Evolutionary conservation across 495 filamentous ascomycete species (phyloP), one percentile per base, ranked within the genome.

Genomic region (Mytilinidion resinicola): DNA sequence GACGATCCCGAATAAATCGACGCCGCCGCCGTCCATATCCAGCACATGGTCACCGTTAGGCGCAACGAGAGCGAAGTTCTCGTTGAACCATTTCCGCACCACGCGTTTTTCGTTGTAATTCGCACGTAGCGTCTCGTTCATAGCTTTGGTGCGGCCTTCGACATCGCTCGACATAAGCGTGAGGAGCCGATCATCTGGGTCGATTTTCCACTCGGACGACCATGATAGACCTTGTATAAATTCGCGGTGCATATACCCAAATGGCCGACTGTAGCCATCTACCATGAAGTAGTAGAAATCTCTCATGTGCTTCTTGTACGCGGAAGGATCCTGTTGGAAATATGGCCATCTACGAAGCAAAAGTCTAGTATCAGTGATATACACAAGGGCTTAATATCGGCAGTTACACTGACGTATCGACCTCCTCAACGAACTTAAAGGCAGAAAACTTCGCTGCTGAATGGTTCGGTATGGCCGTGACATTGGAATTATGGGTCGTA

Each of bases 1-100:
- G 1, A 73, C 68, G 42, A 84, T 77, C 1, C 81, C 81, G 54
- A 84, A 80, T 0, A 81, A 63, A 14, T 73, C 65, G 19, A 73
- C 71, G 0, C 74, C 75, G 57, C 72, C 75, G 21, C 79, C 72
- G 34, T 82, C 78, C 9, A 82, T 64, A 35, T 71, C 70, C 3
- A 78, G 43, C 12, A 57, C 19, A 19, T 49, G 55, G 10, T 37
- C 41, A 3, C 55, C 55, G 15, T 12, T n/a, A 39, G 17, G 9
- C 10, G 25, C 10, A 20, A 53, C 15, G 3, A 51, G 15, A 4
- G 42, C 3, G 33, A 49, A 52, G 4, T 12, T 11, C 46, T 57
- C 55, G 20, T 50, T 19, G 42, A 19, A 19, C 46, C 43, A 3
- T 43, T 34, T 21, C 42, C 8, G 43, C n/a, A 34, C 15, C 20